Evolutionary conservation across 2,329 filamentous ascomycete species (phyloP).

Genomic region (Stemphylium lycopersici): DNA sequence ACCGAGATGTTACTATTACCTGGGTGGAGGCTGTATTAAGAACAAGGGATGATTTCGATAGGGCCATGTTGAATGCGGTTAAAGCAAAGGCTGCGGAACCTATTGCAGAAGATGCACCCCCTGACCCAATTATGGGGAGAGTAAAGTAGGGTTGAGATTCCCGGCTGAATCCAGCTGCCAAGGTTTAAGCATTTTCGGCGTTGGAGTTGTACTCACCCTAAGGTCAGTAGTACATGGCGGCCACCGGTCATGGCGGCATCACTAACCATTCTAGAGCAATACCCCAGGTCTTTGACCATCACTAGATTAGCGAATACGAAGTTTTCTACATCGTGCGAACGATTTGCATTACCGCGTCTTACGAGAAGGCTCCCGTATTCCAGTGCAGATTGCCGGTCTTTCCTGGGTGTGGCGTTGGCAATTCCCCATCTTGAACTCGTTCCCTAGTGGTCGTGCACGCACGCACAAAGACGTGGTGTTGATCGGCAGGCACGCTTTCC

Average conservation of each 20-base stretch:
- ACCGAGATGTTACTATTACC: constrained; percentile 92
- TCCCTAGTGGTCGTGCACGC: neutral
- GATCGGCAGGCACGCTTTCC: constrained; percentile 12
- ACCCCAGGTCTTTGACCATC: constrained; percentile 7
- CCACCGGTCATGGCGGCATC: constrained; percentile 1
- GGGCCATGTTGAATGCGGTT: constrained; percentile 83
- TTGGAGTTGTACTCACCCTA: constrained; percentile 5
- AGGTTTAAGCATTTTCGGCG: constrained; percentile 1
- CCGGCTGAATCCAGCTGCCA: neutral
- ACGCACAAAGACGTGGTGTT: constrained; percentile 3
- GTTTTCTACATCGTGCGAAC: neutral
- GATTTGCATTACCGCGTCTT: neutral
- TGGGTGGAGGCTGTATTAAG: constrained; percentile 95
- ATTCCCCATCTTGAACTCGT: neutral
- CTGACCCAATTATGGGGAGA: constrained; percentile 94
- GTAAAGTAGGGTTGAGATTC: constrained; percentile 65
- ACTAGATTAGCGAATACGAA: constrained; percentile 10
- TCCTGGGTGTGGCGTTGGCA: neutral
- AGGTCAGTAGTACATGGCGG: constrained; percentile 3
- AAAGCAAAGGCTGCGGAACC: constrained; percentile 89
- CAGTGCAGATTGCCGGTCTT: neutral
- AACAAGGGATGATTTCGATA: constrained; percentile 89
- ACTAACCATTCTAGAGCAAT: constrained; percentile 7
- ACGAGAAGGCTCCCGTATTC: neutral
- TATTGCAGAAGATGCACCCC: constrained; percentile 70